phyloP scores from a whole-genome alignment of 1,284 basidiomycete species.

The Kwoniella shivajii region DNA sequence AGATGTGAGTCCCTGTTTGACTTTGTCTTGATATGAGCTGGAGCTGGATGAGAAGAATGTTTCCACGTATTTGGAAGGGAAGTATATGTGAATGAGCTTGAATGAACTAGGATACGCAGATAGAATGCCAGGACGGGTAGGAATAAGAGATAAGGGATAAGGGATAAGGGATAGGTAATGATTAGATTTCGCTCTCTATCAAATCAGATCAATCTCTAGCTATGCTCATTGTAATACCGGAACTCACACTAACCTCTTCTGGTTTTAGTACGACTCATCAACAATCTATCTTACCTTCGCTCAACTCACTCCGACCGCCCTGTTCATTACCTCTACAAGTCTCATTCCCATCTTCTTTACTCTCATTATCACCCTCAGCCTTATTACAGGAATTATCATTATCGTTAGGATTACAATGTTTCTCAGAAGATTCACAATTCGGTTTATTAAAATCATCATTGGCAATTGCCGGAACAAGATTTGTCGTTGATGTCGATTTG shows the following conservation, averaged over 20 bases:
- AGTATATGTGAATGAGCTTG: slow-evolving; percentile 6
- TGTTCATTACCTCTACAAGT: neutral
- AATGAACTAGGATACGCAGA: too few species aligned
- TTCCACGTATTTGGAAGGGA: neutral
- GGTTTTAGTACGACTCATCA: neutral
- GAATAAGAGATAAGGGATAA: too few species aligned
- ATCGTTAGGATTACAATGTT: slow-evolving; percentile 38
- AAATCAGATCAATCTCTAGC: too few species aligned
- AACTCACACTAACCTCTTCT: too few species aligned
- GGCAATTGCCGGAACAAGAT: slow-evolving; percentile 43
- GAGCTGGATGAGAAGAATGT: neutral
- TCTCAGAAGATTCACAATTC: slow-evolving; percentile 50
- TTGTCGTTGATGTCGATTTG: slow-evolving; percentile 50
- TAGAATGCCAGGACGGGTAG: too few species aligned
- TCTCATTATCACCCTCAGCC: slow-evolving; percentile 24
- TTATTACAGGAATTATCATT: slow-evolving; percentile 36
- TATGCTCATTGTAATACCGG: too few species aligned
- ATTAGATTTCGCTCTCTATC: too few species aligned
- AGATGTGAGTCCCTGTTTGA: slow-evolving; percentile 29
- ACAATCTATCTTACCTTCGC: neutral
- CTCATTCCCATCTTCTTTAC: slow-evolving; percentile 12
- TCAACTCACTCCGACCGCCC: neutral
- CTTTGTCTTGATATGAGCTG: neutral
- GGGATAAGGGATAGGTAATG: too few species aligned
- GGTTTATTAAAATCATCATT: slow-evolving; percentile 42